Evolutionary conservation across 306 rosid genomes (phyloP), one percentile per base, ranked within the genome.

Genomic region (Medicago lupulina): DNA sequence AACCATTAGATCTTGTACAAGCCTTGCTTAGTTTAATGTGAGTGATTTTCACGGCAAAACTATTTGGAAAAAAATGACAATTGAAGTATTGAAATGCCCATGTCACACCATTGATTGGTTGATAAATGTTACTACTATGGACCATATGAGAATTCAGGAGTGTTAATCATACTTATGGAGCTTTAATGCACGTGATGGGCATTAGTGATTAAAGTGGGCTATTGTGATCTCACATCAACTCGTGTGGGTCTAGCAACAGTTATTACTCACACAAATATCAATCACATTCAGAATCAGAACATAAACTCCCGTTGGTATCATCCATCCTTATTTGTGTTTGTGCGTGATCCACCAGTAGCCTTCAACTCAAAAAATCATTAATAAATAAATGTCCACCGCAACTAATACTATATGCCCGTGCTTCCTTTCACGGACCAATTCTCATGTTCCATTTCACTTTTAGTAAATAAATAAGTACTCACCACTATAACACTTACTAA

Each of bases 121-220:
- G 9, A 66, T 17, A 6, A 7, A 5, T 8, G 17, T 34, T 5
- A 34, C 25, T 0, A 38, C 2, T 41, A 71, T 59, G 44, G 74
- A 72, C 82, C 72, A 71, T 71, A 50, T 9, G 5, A 12, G 6
- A 15, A 46, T 46, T 13, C 16, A 46, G 51, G n/a, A 46, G 17
- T 25, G 61, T 54, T 18, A 54, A 54, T 18, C 61, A 17, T 54
- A 54, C 2, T 54, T 18, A 59, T 73, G 83, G 19, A 34, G 49
- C 69, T 76, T 81, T 62, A 76, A 76, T 70, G 78, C 84, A 81
- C 47, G 77, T 70, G 69, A 81, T 51, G 50, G 62, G 31, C 34
- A 55, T 55, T 55, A 9, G 31, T 18, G 19, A 55, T 55, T 19
- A 19, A 19, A 55, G 34, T 19, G 18, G 19, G 28, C 34, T 4